Base-by-base conservation (phyloP, 176 grass and related monocot species). In the Triticum monococcum region DNA sequence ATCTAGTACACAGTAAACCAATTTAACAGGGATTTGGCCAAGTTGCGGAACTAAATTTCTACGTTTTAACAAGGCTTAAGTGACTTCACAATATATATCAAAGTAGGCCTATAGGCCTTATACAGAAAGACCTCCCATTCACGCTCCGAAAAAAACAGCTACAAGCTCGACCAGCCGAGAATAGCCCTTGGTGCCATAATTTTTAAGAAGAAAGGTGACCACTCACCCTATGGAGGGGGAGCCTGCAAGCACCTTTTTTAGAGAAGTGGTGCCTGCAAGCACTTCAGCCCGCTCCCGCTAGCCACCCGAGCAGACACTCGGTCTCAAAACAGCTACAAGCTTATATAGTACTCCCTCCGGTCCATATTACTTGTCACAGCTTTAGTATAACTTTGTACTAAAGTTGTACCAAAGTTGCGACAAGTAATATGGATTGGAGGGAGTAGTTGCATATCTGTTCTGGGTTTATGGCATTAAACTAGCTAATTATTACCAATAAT, bases 21-120 rank as follows among this genome's bases (percentile, higher is more conserved):
- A 72, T 72, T 84, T 46, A 70, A 26, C 63, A 88, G 38, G 3
- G 75, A 78, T 60, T 60, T 69, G 20, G 32, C 5, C 45, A 13
- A 77, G 35, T 60, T 59, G 75, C 28, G 38, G 35, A 35, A 56
- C 12, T 26, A 82, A 59, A 72, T 67, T 67, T 64, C 4, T 12
- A 78, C 18, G 4, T 45, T 77, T 78, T 69, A 32, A 9, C 62
- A 78, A 87, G 20, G 16, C 23, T 77, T 77, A 48, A 60, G 72
- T 61, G 25, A 57, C 52, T 83, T 11, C 8, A 50, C 23, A 62
- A 32, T 24, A 72, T 60, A 75, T 66, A 74, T 74, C 17, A 75
- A 48, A 75, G 10, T 17, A 50, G 37, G 26, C 25, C 25, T 45
- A 79, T 9, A 84, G 57, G 16, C 68, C 37, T 73, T 72, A 63